Base-by-base conservation (phyloP, 2,329 filamentous ascomycete species). In the Trichoderma sp. region DNA sequence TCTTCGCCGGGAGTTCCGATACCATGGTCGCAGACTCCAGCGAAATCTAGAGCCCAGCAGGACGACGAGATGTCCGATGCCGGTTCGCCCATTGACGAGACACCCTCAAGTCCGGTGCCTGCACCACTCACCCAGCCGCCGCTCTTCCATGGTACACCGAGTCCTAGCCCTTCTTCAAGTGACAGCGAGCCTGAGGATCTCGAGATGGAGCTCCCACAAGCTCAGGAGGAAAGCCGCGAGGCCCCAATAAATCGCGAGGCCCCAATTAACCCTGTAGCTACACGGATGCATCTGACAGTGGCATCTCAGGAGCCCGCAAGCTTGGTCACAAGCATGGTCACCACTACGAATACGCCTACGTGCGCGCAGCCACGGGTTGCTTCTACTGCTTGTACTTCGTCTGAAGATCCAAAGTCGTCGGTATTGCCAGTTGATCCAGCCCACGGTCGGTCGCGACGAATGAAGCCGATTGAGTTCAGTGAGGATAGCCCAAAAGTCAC, bases 171-270 rank as follows among this genome's bases (percentile, higher is more conserved):
- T 75, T 77, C 62, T 72, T 79, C 21, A 68, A 80, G 77, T 77
- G 77, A 60, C 66, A 77, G 76, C 29, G 76, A 80, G 9, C 84
- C 85, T 27, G 83, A 85, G 16, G 83, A 85, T 9, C 75, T 85
- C n/a, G 85, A 86, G 64, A 80, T 82, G 64, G 80, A 81, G 45
- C 76, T 84, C 5, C 83, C 84, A 2, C 80, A 80, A 50, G 82
- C 80, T 7, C 79, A 80, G 16, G 73, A 77, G 16, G 73, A 77
- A 50, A 71, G 66, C 11, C 31, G 56, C 12, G 75, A 78, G 53
- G 62, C 35, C 7, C 76, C 80, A 18, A 76, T 84, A 7, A 83
- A 82, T 38, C 78, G 80, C 27, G 75, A 73, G 60, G 77, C 80
- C 35, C 50, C 50, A 21, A 14, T 84, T 11, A 82, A 82, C 50